Conservation (phyloP, 2,329 filamentous ascomycete genomes). For the Dactylellina parvicollis region DNA sequence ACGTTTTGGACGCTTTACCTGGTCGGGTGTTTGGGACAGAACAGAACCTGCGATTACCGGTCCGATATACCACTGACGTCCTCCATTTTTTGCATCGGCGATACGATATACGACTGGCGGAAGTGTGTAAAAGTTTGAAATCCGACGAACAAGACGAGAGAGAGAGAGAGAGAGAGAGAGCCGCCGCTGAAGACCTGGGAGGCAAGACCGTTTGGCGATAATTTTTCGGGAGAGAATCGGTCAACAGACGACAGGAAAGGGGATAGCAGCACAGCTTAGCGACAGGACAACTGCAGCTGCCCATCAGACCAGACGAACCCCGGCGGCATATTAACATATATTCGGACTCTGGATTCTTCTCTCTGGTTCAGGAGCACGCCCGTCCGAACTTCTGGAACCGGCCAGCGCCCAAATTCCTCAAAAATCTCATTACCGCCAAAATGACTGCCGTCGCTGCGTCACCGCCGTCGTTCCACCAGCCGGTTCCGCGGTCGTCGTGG, state of each 20-base stretch:
- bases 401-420: neutral
- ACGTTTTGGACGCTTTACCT: slow-evolving; percentile 42
- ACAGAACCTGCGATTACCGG: neutral
- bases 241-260: neutral
- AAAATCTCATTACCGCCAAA: neutral
- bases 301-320: no score
- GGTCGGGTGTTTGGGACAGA: slow-evolving; percentile 32
- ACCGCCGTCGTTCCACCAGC: slow-evolving; percentile 52
- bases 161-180: no score
- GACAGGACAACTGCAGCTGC: slow-evolving; percentile 1
- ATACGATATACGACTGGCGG: slow-evolving; percentile 13
- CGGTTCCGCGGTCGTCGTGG: slow-evolving; percentile 52
- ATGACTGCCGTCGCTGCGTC: slow-evolving; percentile 55
- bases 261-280: neutral
- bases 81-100: neutral
- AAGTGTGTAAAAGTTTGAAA: no score
- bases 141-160: no score
- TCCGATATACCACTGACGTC: neutral
- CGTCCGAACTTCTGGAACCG: slow-evolving; percentile 7
- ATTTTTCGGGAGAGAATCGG: slow-evolving; percentile 20
- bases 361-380: neutral
- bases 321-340: neutral
- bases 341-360: neutral
- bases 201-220: neutral
- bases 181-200: no score